Evolutionary conservation across 305 asterid genomes (phyloP).

Genomic region (Fraxinus nigra): DNA sequence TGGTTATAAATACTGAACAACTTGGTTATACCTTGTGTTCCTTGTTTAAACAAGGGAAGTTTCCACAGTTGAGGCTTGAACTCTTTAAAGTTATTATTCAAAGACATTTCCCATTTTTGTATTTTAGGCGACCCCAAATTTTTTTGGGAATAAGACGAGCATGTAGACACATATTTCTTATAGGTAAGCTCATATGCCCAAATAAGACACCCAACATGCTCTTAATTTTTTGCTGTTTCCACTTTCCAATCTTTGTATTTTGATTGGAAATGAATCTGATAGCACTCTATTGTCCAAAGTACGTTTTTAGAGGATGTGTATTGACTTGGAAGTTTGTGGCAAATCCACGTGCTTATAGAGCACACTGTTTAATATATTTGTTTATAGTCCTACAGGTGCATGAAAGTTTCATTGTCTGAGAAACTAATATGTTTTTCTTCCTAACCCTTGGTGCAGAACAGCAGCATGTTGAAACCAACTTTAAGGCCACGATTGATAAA

Average conservation of each 20-base stretch:
- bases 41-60: not conserved
- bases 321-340: constrained; percentile 2
- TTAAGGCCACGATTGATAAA: constrained; percentile 56
- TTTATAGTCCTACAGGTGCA: constrained; percentile 15
- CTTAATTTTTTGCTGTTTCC: not conserved
- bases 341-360: not conserved
- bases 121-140: not conserved
- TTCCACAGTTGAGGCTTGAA: not conserved
- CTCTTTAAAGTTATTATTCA: not conserved
- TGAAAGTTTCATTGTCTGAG: constrained; percentile 16
- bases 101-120: not conserved
- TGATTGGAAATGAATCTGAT: not conserved
- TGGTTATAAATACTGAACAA: not conserved
- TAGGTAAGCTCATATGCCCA: not conserved
- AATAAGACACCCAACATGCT: not conserved
- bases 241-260: not conserved
- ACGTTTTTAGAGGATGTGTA: not conserved
- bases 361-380: not conserved
- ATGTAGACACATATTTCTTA: not conserved
- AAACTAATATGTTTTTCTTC: constrained; percentile 28
- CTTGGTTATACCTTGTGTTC: not conserved
- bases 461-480: constrained; percentile 85
- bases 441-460: constrained; percentile 62
- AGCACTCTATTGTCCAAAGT: not conserved
- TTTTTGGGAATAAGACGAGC: not conserved